These are phyloP conservation scores for Trypanosoma theileri DNA, from an alignment of 208 protist species.

Conservation along the genomic window DNA sequence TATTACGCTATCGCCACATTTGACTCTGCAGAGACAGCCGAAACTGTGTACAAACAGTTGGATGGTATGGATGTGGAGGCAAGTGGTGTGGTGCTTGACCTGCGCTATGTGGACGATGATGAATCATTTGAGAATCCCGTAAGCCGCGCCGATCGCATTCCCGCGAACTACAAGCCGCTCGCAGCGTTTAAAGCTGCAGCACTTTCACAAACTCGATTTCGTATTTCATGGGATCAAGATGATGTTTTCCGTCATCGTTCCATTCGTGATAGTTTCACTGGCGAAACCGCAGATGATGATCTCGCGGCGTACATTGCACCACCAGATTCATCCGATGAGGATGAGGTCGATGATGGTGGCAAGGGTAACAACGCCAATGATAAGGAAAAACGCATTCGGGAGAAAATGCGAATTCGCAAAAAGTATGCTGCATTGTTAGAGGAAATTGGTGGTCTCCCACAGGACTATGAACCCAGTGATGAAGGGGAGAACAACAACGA, in stretches of 20 bases:
- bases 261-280: slow-evolving; percentile 84
- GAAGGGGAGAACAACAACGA: slow-evolving; percentile 8
- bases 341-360: slow-evolving; percentile 35
- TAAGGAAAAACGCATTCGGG: slow-evolving; percentile 25
- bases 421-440: slow-evolving; percentile 84
- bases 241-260: slow-evolving; percentile 83
- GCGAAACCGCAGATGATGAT: slow-evolving; percentile 86
- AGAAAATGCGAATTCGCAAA: slow-evolving; percentile 65
- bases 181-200: slow-evolving; percentile 80
- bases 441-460: slow-evolving; percentile 74
- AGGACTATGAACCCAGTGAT: slow-evolving; percentile 31
- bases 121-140: slow-evolving; percentile 75
- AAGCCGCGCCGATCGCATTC: slow-evolving; percentile 61
- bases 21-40: slow-evolving; percentile 91
- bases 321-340: slow-evolving; percentile 71
- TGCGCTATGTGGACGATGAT: slow-evolving; percentile 97
- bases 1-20: slow-evolving; percentile 98
- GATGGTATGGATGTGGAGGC: slow-evolving; percentile 96
- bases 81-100: slow-evolving; percentile 93
- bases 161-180: slow-evolving; percentile 79
- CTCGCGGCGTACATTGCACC: slow-evolving; percentile 88
- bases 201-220: slow-evolving; percentile 85
- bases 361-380: slow-evolving; percentile 9
- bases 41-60: slow-evolving; percentile 92
- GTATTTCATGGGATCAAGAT: slow-evolving; percentile 93